Evolutionary conservation across 1,284 basidiomycete genomes (phyloP).

Genomic region (Amylostereum areolatum): DNA sequence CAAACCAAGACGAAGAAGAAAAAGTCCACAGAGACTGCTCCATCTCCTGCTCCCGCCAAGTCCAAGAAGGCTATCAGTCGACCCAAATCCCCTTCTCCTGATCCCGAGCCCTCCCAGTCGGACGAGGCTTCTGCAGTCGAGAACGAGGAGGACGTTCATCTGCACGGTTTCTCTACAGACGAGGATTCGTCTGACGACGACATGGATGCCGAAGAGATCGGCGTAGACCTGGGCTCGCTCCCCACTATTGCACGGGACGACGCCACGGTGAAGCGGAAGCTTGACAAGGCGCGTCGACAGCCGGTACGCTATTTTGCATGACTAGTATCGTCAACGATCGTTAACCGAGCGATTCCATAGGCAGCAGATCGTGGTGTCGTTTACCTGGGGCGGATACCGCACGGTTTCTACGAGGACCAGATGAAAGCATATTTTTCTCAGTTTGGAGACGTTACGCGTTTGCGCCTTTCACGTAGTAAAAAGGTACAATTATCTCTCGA

Average conservation of each 20-base stretch:
- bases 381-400: constrained; percentile 88
- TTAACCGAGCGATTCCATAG: constrained; percentile 28
- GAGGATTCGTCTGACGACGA: constrained; percentile 84
- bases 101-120: constrained; percentile 8
- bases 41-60: constrained; percentile 6
- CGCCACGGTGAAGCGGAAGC: constrained; percentile 66
- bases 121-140: constrained; percentile 13
- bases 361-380: constrained; percentile 78
- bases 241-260: constrained; percentile 87
- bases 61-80: constrained; percentile 12
- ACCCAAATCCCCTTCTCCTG: constrained; percentile 7
- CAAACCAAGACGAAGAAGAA: constrained; percentile 4
- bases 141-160: constrained; percentile 35
- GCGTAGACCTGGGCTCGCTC: constrained; percentile 62
- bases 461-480: constrained; percentile 91
- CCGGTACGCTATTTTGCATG: constrained; percentile 44
- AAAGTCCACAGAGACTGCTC: constrained; percentile 2
- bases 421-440: constrained; percentile 92
- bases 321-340: neutral
- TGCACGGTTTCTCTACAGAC: constrained; percentile 74
- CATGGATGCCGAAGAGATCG: constrained; percentile 42
- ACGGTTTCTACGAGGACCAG: constrained; percentile 96
- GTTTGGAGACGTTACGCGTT: constrained; percentile 86
- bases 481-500: constrained; percentile 46
- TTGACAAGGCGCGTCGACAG: constrained; percentile 80